A percentile compares a stretch with the other conserved stretches of the same genome.
Conservation (phyloP, 495 filamentous ascomycete species). For the Penicillium diatomitis region DNA sequence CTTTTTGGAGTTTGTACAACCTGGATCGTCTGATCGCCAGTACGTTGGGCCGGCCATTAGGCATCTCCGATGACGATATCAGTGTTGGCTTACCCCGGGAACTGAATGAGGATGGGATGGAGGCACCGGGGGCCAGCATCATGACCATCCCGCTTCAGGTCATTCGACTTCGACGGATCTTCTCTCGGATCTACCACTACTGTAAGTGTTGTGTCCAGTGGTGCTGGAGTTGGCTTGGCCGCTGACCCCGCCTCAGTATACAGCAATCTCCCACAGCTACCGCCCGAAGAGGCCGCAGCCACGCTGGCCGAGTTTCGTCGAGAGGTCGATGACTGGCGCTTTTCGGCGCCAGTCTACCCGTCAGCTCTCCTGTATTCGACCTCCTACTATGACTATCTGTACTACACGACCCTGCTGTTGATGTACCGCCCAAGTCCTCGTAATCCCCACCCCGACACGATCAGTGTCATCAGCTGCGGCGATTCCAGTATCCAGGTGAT, state of each 20-base stretch:
- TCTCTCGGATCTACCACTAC: constrained; percentile 38
- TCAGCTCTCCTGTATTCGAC: constrained; percentile 39
- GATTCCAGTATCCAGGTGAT: constrained; percentile 43
- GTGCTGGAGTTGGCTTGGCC: no score
- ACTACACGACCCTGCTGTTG: constrained; percentile 42
- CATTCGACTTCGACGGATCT: constrained; percentile 39
- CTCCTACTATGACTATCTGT: constrained; percentile 43
- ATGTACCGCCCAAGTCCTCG: constrained; percentile 42
- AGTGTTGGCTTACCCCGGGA: constrained; percentile 35
- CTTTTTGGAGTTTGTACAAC: constrained; percentile 46
- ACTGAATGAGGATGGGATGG: constrained; percentile 35
- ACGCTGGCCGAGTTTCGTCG: constrained; percentile 36
- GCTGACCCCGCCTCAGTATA: constrained; percentile 22
- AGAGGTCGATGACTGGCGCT: constrained; percentile 42
- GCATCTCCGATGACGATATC: constrained; percentile 43
- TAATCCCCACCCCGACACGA: constrained; percentile 35
- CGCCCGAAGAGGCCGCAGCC: constrained; percentile 24
- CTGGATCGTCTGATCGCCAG: constrained; percentile 43
- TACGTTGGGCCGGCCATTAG: constrained; percentile 40
- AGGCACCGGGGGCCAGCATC: constrained; percentile 28
- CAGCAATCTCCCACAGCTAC: constrained; percentile 31
- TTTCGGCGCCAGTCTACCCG: constrained; percentile 28
- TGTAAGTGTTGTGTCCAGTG: constrained; percentile 16
- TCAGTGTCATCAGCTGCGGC: constrained; percentile 39
- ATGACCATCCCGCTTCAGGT: constrained; percentile 45